Evolutionary conservation across 2,329 filamentous ascomycete species (phyloP), one percentile per base, ranked within the genome.

Genomic region (Epichloe gansuensis): DNA sequence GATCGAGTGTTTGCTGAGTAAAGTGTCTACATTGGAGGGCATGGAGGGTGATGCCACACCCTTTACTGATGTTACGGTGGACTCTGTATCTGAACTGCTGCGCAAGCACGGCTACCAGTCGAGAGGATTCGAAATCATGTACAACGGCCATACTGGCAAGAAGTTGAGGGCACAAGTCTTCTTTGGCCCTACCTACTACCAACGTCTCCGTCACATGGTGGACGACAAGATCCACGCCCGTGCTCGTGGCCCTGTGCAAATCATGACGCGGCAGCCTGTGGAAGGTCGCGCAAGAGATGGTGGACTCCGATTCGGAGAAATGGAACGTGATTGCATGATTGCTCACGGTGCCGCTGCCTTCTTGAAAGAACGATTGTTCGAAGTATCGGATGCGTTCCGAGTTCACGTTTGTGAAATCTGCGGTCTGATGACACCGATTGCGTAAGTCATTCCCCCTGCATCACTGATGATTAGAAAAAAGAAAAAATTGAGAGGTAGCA

Each of bases 261-360:
- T 98, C 64, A 81, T 98, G 73, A 98, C 93, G 3, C 80, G 94
- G 53, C 93, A 98, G 70, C 93, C 93, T 17, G 93, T 98, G 13
- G 93, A 98, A 72, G 93, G 93, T 85, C 87, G 94, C 81, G 93
- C 93, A 3, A 78, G 94, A 71, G 94, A 98, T 67, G 93, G 93
- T 78, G 93, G 93, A 75, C 79, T 98, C 44, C 91, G 94, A 66
- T 98, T 98, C 81, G 93, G 93, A 83, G 93, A 98, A 77, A 98
- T 98, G 93, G 94, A 98, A 72, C 91, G 94, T 74, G 94, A 98
- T 81, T 98, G 93, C 69, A 98, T 98, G 93, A 98, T 98, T 74
- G 89, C 94, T n/a, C 94, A 98, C 68, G 93, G 93, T 66, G 93
- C 94, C 3, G 91, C 89, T 51, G 85, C 90, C 2, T 98, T 98